A percentile compares a stretch with the other conserved stretches of the same genome.
Evolutionary conservation across 129 eudicot genomes (phyloP).

Genomic region (Ambrosia artemisiifolia): DNA sequence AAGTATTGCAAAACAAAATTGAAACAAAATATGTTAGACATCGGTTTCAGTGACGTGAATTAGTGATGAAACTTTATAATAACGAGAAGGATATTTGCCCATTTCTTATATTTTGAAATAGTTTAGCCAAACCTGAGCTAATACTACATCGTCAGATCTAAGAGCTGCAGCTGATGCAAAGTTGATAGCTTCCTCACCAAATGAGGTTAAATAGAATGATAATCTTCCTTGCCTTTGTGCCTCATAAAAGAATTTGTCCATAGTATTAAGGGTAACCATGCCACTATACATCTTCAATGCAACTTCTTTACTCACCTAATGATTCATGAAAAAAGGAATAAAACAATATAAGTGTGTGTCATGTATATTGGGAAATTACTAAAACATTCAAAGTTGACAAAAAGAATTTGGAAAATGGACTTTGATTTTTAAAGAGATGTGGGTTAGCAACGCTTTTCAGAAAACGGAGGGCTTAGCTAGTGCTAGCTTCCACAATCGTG

Average conservation of each 20-base stretch:
- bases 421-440: too few relatives aligned
- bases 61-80: neutral
- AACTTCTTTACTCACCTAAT: constrained; percentile 57
- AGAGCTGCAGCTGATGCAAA: constrained; percentile 88
- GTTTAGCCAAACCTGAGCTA: constrained; percentile 61
- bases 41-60: neutral
- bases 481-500: too few relatives aligned
- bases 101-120: neutral
- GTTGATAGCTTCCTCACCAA: constrained; percentile 79
- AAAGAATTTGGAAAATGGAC: too few relatives aligned
- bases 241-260: constrained; percentile 71
- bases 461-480: too few relatives aligned
- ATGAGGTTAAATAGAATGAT: constrained; percentile 62
- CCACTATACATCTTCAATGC: constrained; percentile 56
- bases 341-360: neutral
- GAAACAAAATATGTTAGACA: too few relatives aligned
- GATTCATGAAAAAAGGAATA: neutral
- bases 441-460: too few relatives aligned
- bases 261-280: constrained; percentile 75
- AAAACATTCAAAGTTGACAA: too few relatives aligned
- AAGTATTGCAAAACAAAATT: too few relatives aligned
- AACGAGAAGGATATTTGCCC: neutral
- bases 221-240: constrained; percentile 83
- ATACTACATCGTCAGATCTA: constrained; percentile 45
- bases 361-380: too few relatives aligned